Conservation (phyloP, 371 early-diverging fungal species). For the Smittium culicis region DNA sequence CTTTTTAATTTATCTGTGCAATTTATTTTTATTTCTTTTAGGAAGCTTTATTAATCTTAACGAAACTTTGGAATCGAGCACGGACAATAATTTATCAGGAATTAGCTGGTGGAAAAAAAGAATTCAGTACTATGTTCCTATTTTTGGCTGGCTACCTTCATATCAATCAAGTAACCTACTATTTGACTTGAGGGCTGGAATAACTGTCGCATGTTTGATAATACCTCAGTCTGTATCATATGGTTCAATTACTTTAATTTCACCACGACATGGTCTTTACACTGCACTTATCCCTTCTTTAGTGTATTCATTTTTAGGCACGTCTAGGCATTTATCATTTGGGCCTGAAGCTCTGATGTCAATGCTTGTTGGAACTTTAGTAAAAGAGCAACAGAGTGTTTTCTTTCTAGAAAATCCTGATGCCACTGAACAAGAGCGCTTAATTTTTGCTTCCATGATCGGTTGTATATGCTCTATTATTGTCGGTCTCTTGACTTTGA, state of each 20-base stretch:
- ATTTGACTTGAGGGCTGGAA: slow-evolving; percentile 64
- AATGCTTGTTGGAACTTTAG: slow-evolving; percentile 56
- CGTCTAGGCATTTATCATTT: slow-evolving; percentile 80
- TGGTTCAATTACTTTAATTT: slow-evolving; percentile 67
- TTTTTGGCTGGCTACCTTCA: slow-evolving; percentile 70
- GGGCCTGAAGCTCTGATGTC: slow-evolving; percentile 89
- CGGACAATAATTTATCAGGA: too few species aligned
- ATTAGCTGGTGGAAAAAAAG: background rate
- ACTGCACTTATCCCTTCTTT: slow-evolving; percentile 66
- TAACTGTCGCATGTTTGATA: slow-evolving; percentile 73
- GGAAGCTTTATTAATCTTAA: too few species aligned
- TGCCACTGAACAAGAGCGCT: slow-evolving; percentile 33
- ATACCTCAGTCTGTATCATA: slow-evolving; percentile 83
- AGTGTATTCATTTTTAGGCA: slow-evolving; percentile 81
- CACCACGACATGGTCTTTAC: slow-evolving; percentile 77
- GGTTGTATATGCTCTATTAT: slow-evolving; percentile 63
- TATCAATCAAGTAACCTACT: slow-evolving; percentile 34
- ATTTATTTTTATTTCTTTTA: too few species aligned
- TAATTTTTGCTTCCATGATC: slow-evolving; percentile 41
- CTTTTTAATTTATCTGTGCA: too few species aligned
- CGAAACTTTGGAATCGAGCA: too few species aligned
- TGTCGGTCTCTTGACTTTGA: slow-evolving; percentile 78
- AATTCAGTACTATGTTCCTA: slow-evolving; percentile 69
- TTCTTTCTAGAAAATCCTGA: slow-evolving; percentile 40
- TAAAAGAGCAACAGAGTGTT: slow-evolving; percentile 25